A percentile compares a stretch with the other conserved stretches of the same genome.
phyloP scores from a whole-genome alignment of 805 yeast genomes.

The Wickerhamiella galacta region DNA sequence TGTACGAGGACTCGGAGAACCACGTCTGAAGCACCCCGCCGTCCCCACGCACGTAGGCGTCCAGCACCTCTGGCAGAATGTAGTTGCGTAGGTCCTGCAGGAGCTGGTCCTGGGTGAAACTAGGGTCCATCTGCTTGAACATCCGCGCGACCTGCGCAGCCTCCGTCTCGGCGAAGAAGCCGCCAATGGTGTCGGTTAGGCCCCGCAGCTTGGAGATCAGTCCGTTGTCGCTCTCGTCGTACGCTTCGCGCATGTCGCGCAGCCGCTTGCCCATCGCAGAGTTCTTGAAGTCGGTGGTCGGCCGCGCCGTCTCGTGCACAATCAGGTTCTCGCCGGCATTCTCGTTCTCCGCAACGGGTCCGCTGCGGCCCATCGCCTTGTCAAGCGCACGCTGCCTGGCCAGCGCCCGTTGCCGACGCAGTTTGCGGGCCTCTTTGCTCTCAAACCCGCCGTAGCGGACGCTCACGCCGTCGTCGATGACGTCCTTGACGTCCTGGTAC shows the following conservation, averaged over 20 bases:
- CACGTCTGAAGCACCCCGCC: slow-evolving; percentile 66
- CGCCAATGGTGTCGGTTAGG: slow-evolving; percentile 60
- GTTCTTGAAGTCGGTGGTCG: slow-evolving; percentile 53
- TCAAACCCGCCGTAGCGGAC: slow-evolving; percentile 86
- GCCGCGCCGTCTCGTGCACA: slow-evolving; percentile 61
- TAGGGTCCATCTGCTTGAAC: slow-evolving; percentile 80
- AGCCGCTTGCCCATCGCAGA: slow-evolving; percentile 52
- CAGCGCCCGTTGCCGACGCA: slow-evolving; percentile 39
- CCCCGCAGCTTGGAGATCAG: slow-evolving; percentile 67
- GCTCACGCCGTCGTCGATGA: slow-evolving; percentile 82
- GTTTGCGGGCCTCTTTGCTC: slow-evolving; percentile 61
- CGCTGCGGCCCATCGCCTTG: slow-evolving; percentile 37
- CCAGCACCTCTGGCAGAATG: slow-evolving; percentile 87
- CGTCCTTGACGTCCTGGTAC: slow-evolving; percentile 75
- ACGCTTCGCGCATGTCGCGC: slow-evolving; percentile 41
- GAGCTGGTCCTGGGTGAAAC: slow-evolving; percentile 64
- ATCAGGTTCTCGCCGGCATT: slow-evolving; percentile 66
- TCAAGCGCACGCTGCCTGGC: slow-evolving; percentile 13
- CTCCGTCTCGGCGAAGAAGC: slow-evolving; percentile 91
- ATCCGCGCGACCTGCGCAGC: slow-evolving; percentile 78
- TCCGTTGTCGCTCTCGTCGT: slow-evolving; percentile 87
- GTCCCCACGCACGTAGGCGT: slow-evolving; percentile 88
- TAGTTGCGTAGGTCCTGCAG: slow-evolving; percentile 73
- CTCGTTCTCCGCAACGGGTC: slow-evolving; percentile 51
- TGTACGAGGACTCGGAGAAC: slow-evolving; percentile 94